Evolutionary conservation across 305 asterid genomes (phyloP).

Genomic region (Fraxinus floribunda): DNA sequence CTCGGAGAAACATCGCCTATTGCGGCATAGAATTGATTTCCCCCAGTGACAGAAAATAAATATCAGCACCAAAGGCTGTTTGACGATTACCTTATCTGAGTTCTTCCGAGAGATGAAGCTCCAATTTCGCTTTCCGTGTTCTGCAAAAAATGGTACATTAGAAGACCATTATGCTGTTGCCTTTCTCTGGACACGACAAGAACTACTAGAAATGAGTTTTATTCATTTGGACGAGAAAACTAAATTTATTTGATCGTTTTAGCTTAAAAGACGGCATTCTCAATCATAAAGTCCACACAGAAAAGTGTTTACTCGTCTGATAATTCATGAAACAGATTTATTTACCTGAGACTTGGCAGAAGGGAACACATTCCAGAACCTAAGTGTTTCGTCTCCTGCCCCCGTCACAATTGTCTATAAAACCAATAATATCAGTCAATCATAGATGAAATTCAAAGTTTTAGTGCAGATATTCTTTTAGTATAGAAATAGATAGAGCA

Average conservation of each 20-base stretch:
- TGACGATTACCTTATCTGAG: constrained; percentile 66
- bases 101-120: constrained; percentile 88
- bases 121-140: constrained; percentile 86
- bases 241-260: not conserved
- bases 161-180: not conserved
- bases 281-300: not conserved
- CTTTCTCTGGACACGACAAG: not conserved
- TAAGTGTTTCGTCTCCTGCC: constrained; percentile 96
- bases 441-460: not conserved
- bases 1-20: not conserved
- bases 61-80: not conserved
- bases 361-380: constrained; percentile 95
- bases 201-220: not conserved
- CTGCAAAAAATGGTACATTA: constrained; percentile 38
- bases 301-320: not conserved
- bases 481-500: not conserved
- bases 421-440: not conserved
- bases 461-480: not conserved
- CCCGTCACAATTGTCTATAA: constrained; percentile 92
- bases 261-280: not conserved
- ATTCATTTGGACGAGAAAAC: not conserved
- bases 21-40: not conserved
- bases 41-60: not conserved
- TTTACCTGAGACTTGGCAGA: constrained; percentile 88
- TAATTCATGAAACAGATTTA: not conserved